Evolutionary conservation across 805 yeast genomes (phyloP).

Genomic region (Metschnikowia proteae): DNA sequence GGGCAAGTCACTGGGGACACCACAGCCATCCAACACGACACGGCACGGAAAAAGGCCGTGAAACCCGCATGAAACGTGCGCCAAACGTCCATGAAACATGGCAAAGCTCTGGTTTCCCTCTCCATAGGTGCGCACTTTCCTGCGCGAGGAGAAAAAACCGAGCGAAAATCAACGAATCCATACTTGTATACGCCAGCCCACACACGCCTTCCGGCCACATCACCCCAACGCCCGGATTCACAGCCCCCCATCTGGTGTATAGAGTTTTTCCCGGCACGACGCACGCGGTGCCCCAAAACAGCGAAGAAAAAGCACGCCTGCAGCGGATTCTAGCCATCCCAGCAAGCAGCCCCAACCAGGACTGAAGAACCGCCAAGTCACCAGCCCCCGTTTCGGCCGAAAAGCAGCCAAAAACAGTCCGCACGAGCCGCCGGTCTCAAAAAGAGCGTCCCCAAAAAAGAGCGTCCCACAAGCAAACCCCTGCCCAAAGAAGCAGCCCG

Average conservation of each 20-base stretch:
- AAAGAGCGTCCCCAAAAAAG: no score
- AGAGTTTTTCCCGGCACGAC: not conserved
- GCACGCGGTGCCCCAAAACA: not conserved
- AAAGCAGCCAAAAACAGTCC: no score
- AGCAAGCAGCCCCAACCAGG: not conserved
- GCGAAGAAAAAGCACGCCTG: not conserved
- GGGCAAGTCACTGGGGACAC: no score
- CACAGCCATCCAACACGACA: no score
- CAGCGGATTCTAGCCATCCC: not conserved
- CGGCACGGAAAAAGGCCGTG: no score
- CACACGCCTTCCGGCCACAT: not conserved
- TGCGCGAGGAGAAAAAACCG: constrained; percentile 4
- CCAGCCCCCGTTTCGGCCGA: no score
- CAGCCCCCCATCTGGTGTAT: not conserved
- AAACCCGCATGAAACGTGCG: not conserved
- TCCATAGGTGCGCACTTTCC: not conserved
- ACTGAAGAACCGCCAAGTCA: no score
- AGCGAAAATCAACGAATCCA: constrained; percentile 5
- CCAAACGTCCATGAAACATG: not conserved
- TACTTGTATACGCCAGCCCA: not conserved
- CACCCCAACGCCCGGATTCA: constrained; percentile 1
- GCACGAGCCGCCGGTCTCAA: not conserved
- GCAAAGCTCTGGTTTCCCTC: no score
- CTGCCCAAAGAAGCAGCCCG: no score
- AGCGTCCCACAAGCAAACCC: no score